These are phyloP conservation scores for Solanum medicagineum DNA, from an alignment of 257 asterid species.

Conservation along the genomic window DNA sequence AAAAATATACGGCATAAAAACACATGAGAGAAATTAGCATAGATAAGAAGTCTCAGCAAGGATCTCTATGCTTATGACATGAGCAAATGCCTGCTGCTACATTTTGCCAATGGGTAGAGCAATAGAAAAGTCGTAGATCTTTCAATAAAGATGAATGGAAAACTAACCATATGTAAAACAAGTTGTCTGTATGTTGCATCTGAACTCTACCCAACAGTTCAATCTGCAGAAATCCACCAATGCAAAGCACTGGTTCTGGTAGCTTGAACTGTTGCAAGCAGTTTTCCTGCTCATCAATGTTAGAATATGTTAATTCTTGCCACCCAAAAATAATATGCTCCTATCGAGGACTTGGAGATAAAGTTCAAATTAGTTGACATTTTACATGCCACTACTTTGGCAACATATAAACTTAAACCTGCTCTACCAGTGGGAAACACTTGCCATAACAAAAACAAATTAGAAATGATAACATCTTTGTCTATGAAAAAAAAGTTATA, in stretches of 20 bases:
- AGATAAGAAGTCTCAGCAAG: background rate
- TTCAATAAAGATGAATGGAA: background rate
- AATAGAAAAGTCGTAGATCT: background rate
- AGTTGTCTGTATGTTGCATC: conserved; percentile 46
- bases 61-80: background rate
- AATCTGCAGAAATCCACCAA: conserved; percentile 66
- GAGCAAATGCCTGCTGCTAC: background rate
- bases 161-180: conserved; percentile 68
- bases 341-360: background rate
- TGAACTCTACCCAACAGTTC: conserved; percentile 68
- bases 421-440: background rate
- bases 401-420: background rate
- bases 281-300: conserved; percentile 41
- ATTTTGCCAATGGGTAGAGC: background rate
- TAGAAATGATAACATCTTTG: background rate
- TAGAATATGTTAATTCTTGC: background rate
- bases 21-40: background rate
- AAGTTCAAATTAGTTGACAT: background rate
- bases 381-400: background rate
- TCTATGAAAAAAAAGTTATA: background rate
- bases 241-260: conserved; percentile 66
- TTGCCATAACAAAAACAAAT: background rate
- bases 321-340: background rate
- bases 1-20: background rate
- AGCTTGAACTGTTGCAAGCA: conserved; percentile 65